Base-by-base conservation (phyloP, 2,329 filamentous ascomycete species). In the Colletotrichum sp. region DNA sequence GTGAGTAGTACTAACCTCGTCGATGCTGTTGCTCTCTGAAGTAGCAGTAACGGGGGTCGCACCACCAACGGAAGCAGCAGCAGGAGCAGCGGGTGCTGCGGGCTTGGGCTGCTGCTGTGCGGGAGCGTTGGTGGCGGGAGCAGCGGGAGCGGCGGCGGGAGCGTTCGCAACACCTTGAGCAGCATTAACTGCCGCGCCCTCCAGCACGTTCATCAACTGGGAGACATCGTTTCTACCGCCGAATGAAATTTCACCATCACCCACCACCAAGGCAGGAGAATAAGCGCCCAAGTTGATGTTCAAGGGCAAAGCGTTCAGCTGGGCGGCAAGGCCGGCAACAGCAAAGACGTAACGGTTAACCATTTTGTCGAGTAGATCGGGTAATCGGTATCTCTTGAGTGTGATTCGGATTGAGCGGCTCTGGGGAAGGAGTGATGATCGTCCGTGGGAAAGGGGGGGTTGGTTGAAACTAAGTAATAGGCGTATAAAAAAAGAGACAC, bases 191-290 rank as follows among this genome's bases (percentile, higher is more conserved):
- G 87, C 87, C 39, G 87, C 87, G 69, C 87, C 87, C 81, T 88
- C 85, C 77, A 87, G 84, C 57, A 85, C 86, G 77, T 84, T 88
- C 82, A 89, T 85, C 71, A 88, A 79, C 69, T 79, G 83, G 61
- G 86, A 83, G 36, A 89, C 87, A 80, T 88, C 87, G 80, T 85
- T 82, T 71, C 83, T 83, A 75, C 87, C 86, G 78, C 86, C 83
- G 77, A 88, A 88, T 76, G 86, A 87, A 76, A 88, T 87, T 79
- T 87, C 87, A 83, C 87, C 87, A 83, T 85, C 83, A 83, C 77
- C 77, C 66, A 82, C 82, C 75, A 84, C 82, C 79, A 84, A 77
- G 52, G 82, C 82, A 72, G 82, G 82, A 32, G 82, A 84, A 71
- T 84, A 84, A 39, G 82, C 82, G 69, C 82, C 82, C 18, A 84